Evolutionary conservation across 345 rosid species (phyloP).

Genomic region (Pugionium cornutum): DNA sequence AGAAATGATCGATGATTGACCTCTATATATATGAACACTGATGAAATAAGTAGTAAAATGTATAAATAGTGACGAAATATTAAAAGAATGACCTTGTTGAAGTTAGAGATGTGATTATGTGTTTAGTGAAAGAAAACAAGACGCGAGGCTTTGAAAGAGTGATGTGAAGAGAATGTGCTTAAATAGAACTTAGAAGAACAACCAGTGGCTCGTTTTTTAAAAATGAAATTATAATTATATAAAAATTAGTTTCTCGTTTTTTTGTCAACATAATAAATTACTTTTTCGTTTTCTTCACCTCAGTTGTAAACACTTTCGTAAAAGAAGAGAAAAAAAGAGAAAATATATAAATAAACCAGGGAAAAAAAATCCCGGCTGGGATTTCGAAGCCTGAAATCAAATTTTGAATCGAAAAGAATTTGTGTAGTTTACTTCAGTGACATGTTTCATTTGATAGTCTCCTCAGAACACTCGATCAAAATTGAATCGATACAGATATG

Average conservation of each 20-base stretch:
- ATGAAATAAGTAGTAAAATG: too few relatives aligned
- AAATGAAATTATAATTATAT: slow-evolving; percentile 17
- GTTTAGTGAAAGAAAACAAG: slow-evolving; percentile 25
- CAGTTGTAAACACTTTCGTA: slow-evolving; percentile 48
- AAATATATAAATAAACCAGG: slow-evolving; percentile 20
- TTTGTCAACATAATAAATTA: background rate
- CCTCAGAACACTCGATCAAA: too few relatives aligned
- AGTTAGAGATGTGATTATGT: slow-evolving; percentile 20
- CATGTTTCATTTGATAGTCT: too few relatives aligned
- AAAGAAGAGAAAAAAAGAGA: slow-evolving; percentile 39
- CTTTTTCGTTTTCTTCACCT: slow-evolving; percentile 62
- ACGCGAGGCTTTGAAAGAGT: slow-evolving; percentile 35
- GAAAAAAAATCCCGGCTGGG: slow-evolving; percentile 42
- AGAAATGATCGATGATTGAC: too few relatives aligned
- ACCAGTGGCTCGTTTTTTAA: slow-evolving; percentile 43
- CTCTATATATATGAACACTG: too few relatives aligned
- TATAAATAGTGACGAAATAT: slow-evolving; percentile 4
- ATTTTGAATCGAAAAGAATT: background rate
- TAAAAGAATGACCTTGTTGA: slow-evolving; percentile 41
- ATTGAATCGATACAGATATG: too few relatives aligned
- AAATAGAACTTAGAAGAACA: slow-evolving; percentile 50
- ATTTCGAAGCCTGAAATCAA: slow-evolving; percentile 40
- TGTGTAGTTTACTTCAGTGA: background rate
- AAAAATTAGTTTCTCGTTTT: background rate
- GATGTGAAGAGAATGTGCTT: slow-evolving; percentile 40